These are phyloP conservation scores for Hyphopichia pseudoburtonii DNA, from an alignment of 1,139 yeast species.

Conservation along the genomic window DNA sequence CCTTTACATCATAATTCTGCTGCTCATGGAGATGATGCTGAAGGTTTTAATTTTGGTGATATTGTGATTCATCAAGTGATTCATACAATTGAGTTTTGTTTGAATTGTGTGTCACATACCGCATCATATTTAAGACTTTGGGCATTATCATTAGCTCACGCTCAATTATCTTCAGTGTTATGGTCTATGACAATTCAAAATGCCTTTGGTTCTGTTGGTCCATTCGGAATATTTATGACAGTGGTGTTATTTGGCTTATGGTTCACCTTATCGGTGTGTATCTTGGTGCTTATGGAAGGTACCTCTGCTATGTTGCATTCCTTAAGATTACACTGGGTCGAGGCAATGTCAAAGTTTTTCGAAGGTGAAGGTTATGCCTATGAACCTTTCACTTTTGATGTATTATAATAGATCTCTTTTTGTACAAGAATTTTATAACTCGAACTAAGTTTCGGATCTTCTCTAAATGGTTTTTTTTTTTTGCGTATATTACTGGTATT, in stretches of 20 bases:
- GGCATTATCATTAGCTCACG: constrained; percentile 80
- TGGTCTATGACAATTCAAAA: constrained; percentile 78
- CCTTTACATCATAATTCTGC: constrained; percentile 36
- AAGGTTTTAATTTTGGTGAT: constrained; percentile 55
- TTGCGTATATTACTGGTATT: not conserved
- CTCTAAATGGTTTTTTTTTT: not conserved
- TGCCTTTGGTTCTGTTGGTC: constrained; percentile 51
- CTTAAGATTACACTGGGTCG: constrained; percentile 84
- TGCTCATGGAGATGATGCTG: constrained; percentile 9
- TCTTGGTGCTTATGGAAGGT: constrained; percentile 81
- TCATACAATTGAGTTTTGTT: constrained; percentile 76
- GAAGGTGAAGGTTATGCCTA: constrained; percentile 79
- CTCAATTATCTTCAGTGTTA: constrained; percentile 70
- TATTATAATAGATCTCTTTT: too few relatives aligned
- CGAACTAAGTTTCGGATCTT: not conserved
- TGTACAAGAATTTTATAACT: too few relatives aligned
- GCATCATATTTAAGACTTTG: constrained; percentile 77
- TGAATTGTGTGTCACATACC: constrained; percentile 77
- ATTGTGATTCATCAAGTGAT: constrained; percentile 78
- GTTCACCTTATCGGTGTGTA: constrained; percentile 71
- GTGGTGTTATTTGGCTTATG: constrained; percentile 74
- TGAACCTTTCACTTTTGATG: constrained; percentile 49
- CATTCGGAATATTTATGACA: constrained; percentile 48
- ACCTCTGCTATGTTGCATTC: constrained; percentile 87
- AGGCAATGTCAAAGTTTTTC: constrained; percentile 80